Evolutionary conservation across 371 early-diverging fungal species (phyloP).

Genomic region (Haplosporangium sp.): DNA sequence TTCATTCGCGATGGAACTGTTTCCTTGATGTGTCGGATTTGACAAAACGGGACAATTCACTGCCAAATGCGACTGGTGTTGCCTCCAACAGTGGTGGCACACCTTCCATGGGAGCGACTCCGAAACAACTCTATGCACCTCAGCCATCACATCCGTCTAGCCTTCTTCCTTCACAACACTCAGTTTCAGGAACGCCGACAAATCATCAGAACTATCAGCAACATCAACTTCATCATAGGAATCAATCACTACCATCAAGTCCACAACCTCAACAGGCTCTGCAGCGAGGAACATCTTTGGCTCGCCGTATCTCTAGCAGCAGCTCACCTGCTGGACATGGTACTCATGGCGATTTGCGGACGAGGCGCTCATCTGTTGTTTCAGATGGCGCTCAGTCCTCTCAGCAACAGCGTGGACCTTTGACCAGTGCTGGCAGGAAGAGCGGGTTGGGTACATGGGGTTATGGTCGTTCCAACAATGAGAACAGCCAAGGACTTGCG

Average conservation of each 20-base stretch:
- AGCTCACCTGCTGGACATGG: conserved; percentile 13
- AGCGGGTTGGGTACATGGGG: conserved; percentile 42
- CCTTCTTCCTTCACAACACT: conserved; percentile 21
- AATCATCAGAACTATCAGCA: conserved; percentile 29
- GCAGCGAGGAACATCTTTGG: conserved; percentile 27
- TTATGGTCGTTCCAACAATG: conserved; percentile 17
- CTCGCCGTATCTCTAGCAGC: conserved; percentile 30
- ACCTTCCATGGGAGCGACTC: conserved; percentile 12
- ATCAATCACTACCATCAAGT: conserved; percentile 46
- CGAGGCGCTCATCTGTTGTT: conserved; percentile 17
- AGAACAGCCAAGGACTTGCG: conserved; percentile 29
- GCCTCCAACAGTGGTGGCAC: conserved; percentile 5
- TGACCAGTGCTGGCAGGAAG: conserved; percentile 18
- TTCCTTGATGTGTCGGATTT: conserved; percentile 69
- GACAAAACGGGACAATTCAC: conserved; percentile 61
- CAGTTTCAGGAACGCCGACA: conserved; percentile 16
- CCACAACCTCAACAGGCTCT: conserved; percentile 47
- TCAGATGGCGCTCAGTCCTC: conserved; percentile 32
- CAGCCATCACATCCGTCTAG: conserved; percentile 44
- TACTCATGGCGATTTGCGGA: conserved; percentile 11
- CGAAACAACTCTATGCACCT: conserved; percentile 40
- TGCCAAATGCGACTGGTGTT: background rate
- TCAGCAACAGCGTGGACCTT: conserved; percentile 11
- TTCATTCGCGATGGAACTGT: conserved; percentile 78
- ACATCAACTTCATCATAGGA: conserved; percentile 40